phyloP scores from a whole-genome alignment of 2,329 filamentous ascomycete genomes.

The Ophiocordyceps camponoti-floridani region DNA sequence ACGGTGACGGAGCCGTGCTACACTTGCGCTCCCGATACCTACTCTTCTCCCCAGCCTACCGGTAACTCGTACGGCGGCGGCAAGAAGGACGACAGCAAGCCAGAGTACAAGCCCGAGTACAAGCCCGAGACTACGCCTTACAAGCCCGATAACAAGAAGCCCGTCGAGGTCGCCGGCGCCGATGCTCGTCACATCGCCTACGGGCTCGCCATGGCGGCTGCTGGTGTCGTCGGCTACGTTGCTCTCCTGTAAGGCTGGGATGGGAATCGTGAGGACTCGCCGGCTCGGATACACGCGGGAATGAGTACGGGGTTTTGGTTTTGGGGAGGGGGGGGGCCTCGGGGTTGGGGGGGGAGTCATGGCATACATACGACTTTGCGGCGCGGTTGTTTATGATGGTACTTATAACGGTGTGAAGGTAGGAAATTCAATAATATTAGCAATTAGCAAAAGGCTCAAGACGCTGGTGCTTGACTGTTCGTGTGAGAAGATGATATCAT shows the following conservation, averaged over 20 bases:
- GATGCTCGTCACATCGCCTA: slow-evolving; percentile 4
- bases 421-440: no score
- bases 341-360: neutral
- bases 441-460: no score
- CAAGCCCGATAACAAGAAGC: neutral
- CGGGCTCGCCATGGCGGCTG: slow-evolving; percentile 10
- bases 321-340: neutral
- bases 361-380: neutral
- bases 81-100: neutral
- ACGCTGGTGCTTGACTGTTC: no score
- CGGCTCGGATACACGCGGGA: no score
- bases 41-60: neutral
- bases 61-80: neutral
- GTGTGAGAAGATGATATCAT: no score
- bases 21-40: slow-evolving; percentile 1
- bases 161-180: slow-evolving; percentile 5
- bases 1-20: slow-evolving; percentile 13
- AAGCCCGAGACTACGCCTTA: neutral
- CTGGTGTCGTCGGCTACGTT: slow-evolving; percentile 10
- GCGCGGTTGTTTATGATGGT: neutral
- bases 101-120: neutral
- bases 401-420: no score
- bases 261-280: no score
- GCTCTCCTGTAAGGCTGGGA: slow-evolving; percentile 14
- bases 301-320: no score